Evolutionary conservation across 179 eudicot genomes (phyloP).

Genomic region (Drosera spatulata): DNA sequence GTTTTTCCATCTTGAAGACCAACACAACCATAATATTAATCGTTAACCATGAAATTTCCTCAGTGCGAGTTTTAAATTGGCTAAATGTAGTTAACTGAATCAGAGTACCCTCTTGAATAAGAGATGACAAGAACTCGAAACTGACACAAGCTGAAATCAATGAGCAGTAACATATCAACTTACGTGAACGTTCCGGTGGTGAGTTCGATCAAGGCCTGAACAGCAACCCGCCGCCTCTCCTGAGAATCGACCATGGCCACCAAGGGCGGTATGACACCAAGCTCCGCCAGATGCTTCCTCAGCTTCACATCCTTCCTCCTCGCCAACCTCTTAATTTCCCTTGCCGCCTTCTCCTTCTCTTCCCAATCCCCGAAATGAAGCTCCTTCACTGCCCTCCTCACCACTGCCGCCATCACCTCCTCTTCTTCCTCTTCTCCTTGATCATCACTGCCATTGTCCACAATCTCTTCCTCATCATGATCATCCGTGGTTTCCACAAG

Average conservation of each 20-base stretch:
- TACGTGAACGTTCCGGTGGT: conserved; percentile 64
- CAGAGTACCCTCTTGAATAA: no score
- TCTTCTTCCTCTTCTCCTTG: conserved; percentile 1
- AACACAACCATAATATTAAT: no score
- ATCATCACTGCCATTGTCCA: no score
- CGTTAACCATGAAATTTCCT: no score
- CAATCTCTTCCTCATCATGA: neutral
- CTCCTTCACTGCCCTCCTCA: conserved; percentile 58
- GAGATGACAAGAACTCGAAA: neutral
- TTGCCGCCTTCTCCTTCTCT: conserved; percentile 49
- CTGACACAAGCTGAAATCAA: neutral
- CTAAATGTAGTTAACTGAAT: no score
- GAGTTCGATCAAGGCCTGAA: conserved; percentile 44
- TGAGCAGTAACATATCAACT: conserved; percentile 14
- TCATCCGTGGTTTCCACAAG: conserved; percentile 12
- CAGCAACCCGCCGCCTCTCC: conserved; percentile 35
- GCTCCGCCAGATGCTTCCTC: conserved; percentile 43
- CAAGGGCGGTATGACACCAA: conserved; percentile 68
- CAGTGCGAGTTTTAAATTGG: no score
- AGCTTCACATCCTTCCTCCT: conserved; percentile 16
- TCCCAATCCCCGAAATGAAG: conserved; percentile 62
- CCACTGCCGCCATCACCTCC: conserved; percentile 5
- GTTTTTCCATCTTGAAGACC: no score
- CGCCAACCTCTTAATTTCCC: conserved; percentile 42
- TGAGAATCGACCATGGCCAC: conserved; percentile 53